Evolutionary conservation across 108 stramenopile genomes (phyloP), one percentile per base, ranked within the genome.

Genomic region (Cyclotella sp.): DNA sequence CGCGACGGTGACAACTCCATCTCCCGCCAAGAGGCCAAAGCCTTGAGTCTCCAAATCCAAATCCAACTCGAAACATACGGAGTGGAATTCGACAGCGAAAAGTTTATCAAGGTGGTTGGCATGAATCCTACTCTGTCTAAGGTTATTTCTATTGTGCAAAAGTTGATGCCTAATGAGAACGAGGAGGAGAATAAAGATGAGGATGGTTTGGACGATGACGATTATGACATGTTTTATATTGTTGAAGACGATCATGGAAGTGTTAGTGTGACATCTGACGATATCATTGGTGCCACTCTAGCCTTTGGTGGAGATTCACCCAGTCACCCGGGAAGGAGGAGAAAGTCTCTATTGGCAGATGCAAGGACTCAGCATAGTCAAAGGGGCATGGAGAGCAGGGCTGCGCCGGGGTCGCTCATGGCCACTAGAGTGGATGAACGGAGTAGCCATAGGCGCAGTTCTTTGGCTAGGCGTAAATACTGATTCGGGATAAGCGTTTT

Each of bases 1-100:
- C 54, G 21, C 39, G 70, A 82, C 29, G 63, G 69, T 19, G 74
- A 82, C n/a, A 53, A 72, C 14, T 53, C 24, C 14, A 82, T 82
- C 26, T 69, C 68, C 41, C 62, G 54, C 9, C 47, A 44, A n/a
- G 81, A 82, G 45, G 81, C 70, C 28, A 75, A 82, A 28, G 29
- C 39, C 10, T 46, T 82, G 3, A 51, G 70, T 26, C 75, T 82
- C 4, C 47, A 71, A 28, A 82, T 82, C 43, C 40, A 55, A 22
- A 64, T 82, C n/a, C 70, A 71, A 67, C 34, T 82, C 29, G 68
- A 76, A 76, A 68, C 55, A 22, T 76, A 82, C 19, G 81, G 70
- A 18, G 75, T 82, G 12, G 75, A 75, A 52, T 82, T 82, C 58
- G 75, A 82, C 43, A 52, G 49, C 16, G 64, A 76, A 26, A 82